Evolutionary conservation across 1,284 basidiomycete genomes (phyloP).

Genomic region (Ceratobasidium theobromae): DNA sequence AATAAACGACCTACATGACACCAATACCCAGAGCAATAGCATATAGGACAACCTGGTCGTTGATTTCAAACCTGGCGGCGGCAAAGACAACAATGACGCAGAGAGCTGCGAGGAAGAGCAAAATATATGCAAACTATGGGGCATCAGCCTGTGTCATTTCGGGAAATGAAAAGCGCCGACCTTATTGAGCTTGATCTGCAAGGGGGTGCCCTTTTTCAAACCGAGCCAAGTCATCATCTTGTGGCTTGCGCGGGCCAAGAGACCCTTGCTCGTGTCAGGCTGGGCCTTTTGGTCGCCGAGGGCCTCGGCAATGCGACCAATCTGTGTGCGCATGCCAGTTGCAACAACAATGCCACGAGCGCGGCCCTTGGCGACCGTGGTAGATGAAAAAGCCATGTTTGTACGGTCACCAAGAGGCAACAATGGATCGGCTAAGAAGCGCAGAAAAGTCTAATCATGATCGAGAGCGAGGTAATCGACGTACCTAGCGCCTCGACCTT

Average conservation of each 20-base stretch:
- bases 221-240: constrained; percentile 32
- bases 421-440: constrained; percentile 16
- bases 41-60: constrained; percentile 52
- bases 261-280: neutral
- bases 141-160: constrained; percentile 46
- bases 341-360: constrained; percentile 59
- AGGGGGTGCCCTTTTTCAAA: constrained; percentile 50
- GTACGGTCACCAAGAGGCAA: constrained; percentile 54
- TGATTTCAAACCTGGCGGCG: constrained; percentile 52
- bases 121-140: constrained; percentile 44
- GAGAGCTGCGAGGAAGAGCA: constrained; percentile 40
- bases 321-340: constrained; percentile 68
- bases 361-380: constrained; percentile 65
- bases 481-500: constrained; percentile 40
- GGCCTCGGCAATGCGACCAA: constrained; percentile 59
- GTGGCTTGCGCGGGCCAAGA: neutral
- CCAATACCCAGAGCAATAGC: constrained; percentile 44
- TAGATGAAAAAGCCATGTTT: constrained; percentile 61
- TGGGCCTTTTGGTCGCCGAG: constrained; percentile 42
- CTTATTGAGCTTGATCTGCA: constrained; percentile 57
- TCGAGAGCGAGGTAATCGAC: constrained; percentile 38
- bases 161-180: constrained; percentile 35
- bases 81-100: constrained; percentile 60
- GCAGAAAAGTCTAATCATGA: constrained; percentile 7
- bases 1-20: constrained; percentile 46